These are phyloP conservation scores for Hibiscus tridactylites DNA, from an alignment of 345 rosid genomes.

Conservation along the genomic window DNA sequence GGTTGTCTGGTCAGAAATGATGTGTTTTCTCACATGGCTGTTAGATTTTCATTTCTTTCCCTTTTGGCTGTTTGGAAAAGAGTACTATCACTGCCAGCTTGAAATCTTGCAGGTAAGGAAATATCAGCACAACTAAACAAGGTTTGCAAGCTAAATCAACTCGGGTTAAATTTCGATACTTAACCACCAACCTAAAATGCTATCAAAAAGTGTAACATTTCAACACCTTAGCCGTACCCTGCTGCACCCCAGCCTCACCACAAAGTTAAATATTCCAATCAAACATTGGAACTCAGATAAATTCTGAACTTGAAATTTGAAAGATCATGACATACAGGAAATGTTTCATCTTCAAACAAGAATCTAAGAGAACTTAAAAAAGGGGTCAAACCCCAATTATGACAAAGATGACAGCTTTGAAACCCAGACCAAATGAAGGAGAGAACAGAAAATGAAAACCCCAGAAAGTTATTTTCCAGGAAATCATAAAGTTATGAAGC, in stretches of 20 bases:
- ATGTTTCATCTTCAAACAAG: not conserved
- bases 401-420: not conserved
- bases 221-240: no score
- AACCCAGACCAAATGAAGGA: not conserved
- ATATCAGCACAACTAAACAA: not conserved
- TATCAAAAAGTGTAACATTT: no score
- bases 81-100: not conserved
- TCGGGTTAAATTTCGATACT: no score
- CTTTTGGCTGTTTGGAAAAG: not conserved
- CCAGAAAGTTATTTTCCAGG: not conserved
- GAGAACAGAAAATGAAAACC: not conserved
- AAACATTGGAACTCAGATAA: not conserved
- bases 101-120: not conserved
- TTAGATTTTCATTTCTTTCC: not conserved
- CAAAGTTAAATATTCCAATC: no score
- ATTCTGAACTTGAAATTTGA: not conserved
- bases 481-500: not conserved
- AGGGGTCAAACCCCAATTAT: not conserved
- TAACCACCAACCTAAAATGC: no score
- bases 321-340: not conserved
- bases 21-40: slow-evolving; percentile 14
- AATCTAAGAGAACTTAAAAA: not conserved
- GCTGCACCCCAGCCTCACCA: no score
- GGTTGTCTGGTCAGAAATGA: slow-evolving; percentile 11
- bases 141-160: not conserved